phyloP scores from a whole-genome alignment of 495 filamentous ascomycete genomes.

The Haplographium delicatum region DNA sequence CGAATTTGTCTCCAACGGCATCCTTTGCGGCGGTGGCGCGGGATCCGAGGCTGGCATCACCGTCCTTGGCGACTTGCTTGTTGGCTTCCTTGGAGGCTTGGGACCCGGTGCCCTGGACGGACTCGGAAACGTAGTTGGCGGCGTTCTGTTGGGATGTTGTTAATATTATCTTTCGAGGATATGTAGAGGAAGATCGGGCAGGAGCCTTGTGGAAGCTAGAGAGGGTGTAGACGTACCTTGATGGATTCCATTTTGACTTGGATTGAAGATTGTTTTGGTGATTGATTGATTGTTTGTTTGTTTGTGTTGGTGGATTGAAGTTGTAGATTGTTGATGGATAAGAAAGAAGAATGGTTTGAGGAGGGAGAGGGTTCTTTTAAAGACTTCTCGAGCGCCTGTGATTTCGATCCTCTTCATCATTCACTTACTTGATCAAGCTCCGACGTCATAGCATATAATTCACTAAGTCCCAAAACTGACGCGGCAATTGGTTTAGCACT shows the following conservation, averaged over 20 bases:
- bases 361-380: slow-evolving; percentile 7
- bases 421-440: no score
- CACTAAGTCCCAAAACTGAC: no score
- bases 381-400: background rate
- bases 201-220: background rate
- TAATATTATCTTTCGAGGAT: background rate
- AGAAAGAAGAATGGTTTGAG: slow-evolving; percentile 2
- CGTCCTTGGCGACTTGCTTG: slow-evolving; percentile 60
- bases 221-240: slow-evolving; percentile 27
- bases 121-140: slow-evolving; percentile 56
- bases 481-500: no score
- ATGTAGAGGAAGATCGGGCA: background rate
- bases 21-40: slow-evolving; percentile 52
- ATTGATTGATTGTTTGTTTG: slow-evolving; percentile 22
- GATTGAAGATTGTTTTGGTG: slow-evolving; percentile 28
- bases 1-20: slow-evolving; percentile 51
- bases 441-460: no score
- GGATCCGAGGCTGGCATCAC: slow-evolving; percentile 40
- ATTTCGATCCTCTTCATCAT: background rate
- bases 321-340: slow-evolving; percentile 20
- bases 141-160: slow-evolving; percentile 33
- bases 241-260: slow-evolving; percentile 48
- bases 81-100: slow-evolving; percentile 60
- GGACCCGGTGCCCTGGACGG: slow-evolving; percentile 41
- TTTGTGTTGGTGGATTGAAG: slow-evolving; percentile 26